Evolutionary conservation across 2,329 filamentous ascomycete genomes (phyloP), one percentile per base, ranked within the genome.

Genomic region (Fusarium miscanthi): DNA sequence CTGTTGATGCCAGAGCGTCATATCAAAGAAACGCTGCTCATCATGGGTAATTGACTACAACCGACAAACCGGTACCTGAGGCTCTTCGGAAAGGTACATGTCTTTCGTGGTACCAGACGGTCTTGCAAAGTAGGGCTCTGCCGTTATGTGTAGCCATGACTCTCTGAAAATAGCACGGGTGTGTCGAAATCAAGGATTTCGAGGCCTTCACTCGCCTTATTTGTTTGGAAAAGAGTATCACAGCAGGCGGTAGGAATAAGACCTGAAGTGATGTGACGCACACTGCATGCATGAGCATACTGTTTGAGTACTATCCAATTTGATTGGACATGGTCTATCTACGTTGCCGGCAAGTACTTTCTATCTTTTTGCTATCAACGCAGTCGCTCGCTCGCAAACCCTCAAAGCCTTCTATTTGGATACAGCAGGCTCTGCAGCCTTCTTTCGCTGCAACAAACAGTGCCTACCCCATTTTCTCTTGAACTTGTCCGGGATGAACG

Each of bases 381-480:
- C 31, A 46, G 62, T 54, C 38, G n/a, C 41, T 42, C 33, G 17
- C 13, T 30, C 54, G 21, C 42, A 33, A 35, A 41, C 13, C 30
- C 27, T 54, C n/a, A 25, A 35, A 27, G 21, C 42, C 35, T 46
- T 33, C 46, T 19, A 59, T 25, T 19, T 52, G 35, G 25, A 51
- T 6, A 25, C 31, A 42, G 49, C 31, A 41, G 53, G 27, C 49
- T 60, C 48, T 14, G 38, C 27, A 27, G 46, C 42, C 37, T 74
- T 70, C 64, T 84, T 89, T 73, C 89, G 88, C 77, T 88, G 88
- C 72, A 98, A 82, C 58, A 99, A 85, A 81, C 96, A 99, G 81
- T 98, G 97, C 59, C 90, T 87, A 23, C 94, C 96, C 94, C 95
- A 98, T 81, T 90, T 91, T 63, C 95, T 89, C 75, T 87, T 89